Evolutionary conservation across 2,329 filamentous ascomycete species (phyloP), one percentile per base, ranked within the genome.

Genomic region (Phaeosphaeria sp.): DNA sequence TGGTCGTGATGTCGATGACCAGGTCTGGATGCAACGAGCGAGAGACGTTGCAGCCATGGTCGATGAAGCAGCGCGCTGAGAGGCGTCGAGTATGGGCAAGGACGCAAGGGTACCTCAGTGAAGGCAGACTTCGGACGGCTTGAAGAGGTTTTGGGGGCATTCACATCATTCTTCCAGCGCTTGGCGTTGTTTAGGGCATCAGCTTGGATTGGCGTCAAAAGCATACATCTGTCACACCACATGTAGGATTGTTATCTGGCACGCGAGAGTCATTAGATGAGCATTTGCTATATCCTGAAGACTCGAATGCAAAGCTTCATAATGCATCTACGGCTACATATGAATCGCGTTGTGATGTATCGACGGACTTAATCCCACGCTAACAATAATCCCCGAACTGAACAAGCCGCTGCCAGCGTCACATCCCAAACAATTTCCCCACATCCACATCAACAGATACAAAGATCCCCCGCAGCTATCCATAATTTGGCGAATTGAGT

Each of bases 1-100:
- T 13, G 65, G 62, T 10, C 54, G 73, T 62, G 41, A 68, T 27
- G 62, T 77, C 44, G 69, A 78, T 55, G 77, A 80, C 53, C 69
- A 69, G 48, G 59, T 62, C 42, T 76, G 74, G 74, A 56, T 62
- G 23, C 72, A 76, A 54, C 58, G 71, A 21, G 70, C 65, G 13
- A 60, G 73, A 50, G 67, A 64, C 17, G 54, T 75, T 2, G 64
- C 63, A 18, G 67, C 66, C 23, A 39, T 53, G 47, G 69, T 76
- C 7, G 74, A 76, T 6, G 69, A 69, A 55, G 70, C 63, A n/a
- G 66, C 69, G 48, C 59, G 73, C 27, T 76, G 55, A 69, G 50
- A 2, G 13, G 9, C 3, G 11, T 3, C 11, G 13, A 36, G 30
- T 36, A 36, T 15, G 13, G 6, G 30, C 30, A 11, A 13, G 3